A percentile compares a stretch with the other conserved stretches of the same genome.
Conservation (phyloP, 225 moss, liverwort and hornwort species). For the Polytrichum formosum region DNA sequence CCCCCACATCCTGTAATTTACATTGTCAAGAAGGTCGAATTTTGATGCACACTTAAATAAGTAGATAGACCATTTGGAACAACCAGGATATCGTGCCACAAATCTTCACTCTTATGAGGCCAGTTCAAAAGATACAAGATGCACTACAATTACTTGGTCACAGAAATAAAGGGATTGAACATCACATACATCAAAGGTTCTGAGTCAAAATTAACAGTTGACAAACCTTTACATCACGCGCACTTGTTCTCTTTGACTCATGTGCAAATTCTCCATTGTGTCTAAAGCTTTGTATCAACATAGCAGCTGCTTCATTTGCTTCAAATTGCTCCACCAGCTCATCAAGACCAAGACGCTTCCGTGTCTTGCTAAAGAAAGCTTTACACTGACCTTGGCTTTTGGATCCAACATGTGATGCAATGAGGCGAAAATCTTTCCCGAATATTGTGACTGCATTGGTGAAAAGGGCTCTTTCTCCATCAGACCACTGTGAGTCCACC, state of each 20-base stretch:
- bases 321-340: slow-evolving; percentile 64
- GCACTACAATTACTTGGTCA: too few species aligned
- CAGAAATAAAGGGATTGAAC: too few species aligned
- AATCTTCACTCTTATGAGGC: too few species aligned
- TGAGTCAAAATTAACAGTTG: background rate
- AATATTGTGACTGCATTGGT: slow-evolving; percentile 63
- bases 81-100: too few species aligned
- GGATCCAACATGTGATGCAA: slow-evolving; percentile 67
- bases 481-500: slow-evolving; percentile 77
- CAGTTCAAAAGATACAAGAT: too few species aligned
- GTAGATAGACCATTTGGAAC: too few species aligned
- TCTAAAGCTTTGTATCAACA: slow-evolving; percentile 47
- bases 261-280: slow-evolving; percentile 27
- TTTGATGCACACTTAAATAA: too few species aligned
- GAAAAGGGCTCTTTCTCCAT: slow-evolving; percentile 73
- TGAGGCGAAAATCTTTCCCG: slow-evolving; percentile 80
- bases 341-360: slow-evolving; percentile 60
- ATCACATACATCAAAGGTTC: too few species aligned
- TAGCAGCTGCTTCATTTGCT: slow-evolving; percentile 47
- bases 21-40: too few species aligned
- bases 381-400: slow-evolving; percentile 59
- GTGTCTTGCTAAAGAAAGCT: slow-evolving; percentile 58
- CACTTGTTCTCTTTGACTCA: slow-evolving; percentile 34
- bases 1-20: slow-evolving; percentile 16
- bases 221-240: slow-evolving; percentile 31